Evolutionary conservation across 202 grass and related monocot species (phyloP), one percentile per base, ranked within the genome.

Genomic region (Musa balbisiana): DNA sequence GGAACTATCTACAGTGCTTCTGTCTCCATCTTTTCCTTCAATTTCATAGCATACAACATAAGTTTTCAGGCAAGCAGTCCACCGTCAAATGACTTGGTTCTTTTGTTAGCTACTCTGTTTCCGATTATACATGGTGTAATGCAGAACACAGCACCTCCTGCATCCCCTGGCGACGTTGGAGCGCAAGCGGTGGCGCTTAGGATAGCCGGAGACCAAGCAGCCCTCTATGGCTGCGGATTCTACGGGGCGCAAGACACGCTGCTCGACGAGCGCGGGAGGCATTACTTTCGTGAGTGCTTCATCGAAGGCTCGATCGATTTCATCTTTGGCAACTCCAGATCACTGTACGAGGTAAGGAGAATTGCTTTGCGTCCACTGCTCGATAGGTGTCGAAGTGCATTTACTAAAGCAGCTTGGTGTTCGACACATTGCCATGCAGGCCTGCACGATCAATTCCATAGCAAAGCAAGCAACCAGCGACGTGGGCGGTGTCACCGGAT

Each of bases 261-360:
- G 81, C 84, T 96, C 26, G 92, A 96, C 83, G 87, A 96, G 62
- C 83, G 53, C 29, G 92, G 89, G 4, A 81, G 86, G 8, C 92
- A 96, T 67, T 49, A 87, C 10, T 96, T 89, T 63, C 92, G 76
- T 0, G 81, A 62, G n/a, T 96, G 92, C 85, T 87, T 81, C 82
- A 85, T 96, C 78, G 92, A 96, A 83, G 92, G 89, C 2, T 96
- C 92, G 69, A 96, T 92, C 29, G 87, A 96, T 71, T 96, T 96
- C 89, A 92, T 96, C 80, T 92, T 90, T 76, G 92, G 92, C 73
- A 87, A 91, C 75, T 89, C 62, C 13, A 82, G 82, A 12, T 92
- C 92, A 0, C 82, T 96, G 66, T 96, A 89, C 64, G 66, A 82
- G 81, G 81, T 83, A 73, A 53, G 33, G 11, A 3, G 74, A 12